Conservation (phyloP, 495 filamentous ascomycete genomes). For the Penicillium nucicola region DNA sequence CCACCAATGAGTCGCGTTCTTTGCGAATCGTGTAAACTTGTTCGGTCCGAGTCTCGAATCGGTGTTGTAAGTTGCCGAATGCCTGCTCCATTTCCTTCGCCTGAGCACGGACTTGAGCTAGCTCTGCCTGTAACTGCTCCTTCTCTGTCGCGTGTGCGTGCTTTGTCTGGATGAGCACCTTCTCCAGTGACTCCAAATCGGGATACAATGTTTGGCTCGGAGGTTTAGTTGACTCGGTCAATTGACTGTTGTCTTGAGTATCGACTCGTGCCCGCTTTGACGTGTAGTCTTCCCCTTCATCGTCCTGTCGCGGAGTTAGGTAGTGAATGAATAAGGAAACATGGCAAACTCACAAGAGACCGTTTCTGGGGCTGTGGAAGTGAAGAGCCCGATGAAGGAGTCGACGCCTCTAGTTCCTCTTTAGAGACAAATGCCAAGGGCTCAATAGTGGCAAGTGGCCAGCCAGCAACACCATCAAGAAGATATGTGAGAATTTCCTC, state of each 20-base stretch:
- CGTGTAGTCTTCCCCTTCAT: constrained; percentile 23
- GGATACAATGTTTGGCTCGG: constrained; percentile 31
- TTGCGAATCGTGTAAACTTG: constrained; percentile 37
- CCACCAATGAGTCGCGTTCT: constrained; percentile 29
- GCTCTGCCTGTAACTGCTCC: constrained; percentile 24
- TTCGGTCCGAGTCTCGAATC: constrained; percentile 40
- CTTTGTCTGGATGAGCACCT: constrained; percentile 35
- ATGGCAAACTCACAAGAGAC: constrained; percentile 28
- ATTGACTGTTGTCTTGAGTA: constrained; percentile 29
- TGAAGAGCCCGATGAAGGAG: constrained; percentile 17
- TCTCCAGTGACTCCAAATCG: constrained; percentile 32
- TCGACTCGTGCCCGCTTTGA: constrained; percentile 35
- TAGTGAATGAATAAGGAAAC: constrained; percentile 3
- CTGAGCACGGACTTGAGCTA: constrained; percentile 19
- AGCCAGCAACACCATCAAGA: constrained; percentile 33
- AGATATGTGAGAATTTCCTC: constrained; percentile 41
- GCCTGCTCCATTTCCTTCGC: constrained; percentile 26
- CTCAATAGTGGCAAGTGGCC: constrained; percentile 44
- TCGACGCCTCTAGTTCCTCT: constrained; percentile 20
- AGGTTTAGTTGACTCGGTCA: constrained; percentile 32
- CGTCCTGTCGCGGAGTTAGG: constrained; percentile 17
- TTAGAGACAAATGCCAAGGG: constrained; percentile 30
- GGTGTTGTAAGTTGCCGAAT: constrained; percentile 36
- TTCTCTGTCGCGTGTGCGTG: constrained; percentile 27
- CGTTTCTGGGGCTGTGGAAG: constrained; percentile 28